A percentile compares a stretch with the other conserved stretches of the same genome.
Evolutionary conservation across 331 rosid species (phyloP).

Genomic region (Dryas integrifolia): DNA sequence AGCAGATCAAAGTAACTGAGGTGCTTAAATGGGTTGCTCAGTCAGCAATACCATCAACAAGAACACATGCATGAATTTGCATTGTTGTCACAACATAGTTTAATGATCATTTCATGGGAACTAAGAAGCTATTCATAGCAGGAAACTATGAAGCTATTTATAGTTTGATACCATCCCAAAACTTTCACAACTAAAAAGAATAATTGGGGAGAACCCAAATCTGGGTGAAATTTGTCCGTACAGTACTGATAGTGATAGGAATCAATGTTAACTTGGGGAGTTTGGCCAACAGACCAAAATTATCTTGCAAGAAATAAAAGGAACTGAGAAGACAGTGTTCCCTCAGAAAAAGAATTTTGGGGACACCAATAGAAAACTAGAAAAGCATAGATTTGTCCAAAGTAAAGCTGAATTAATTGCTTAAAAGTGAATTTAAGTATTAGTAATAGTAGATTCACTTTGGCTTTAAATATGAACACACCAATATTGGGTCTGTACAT

Average conservation of each 20-base stretch:
- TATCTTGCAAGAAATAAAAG: background rate
- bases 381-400: slow-evolving; percentile 12
- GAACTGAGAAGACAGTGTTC: background rate
- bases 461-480: background rate
- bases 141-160: background rate
- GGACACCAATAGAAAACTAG: background rate
- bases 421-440: slow-evolving; percentile 35
- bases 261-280: slow-evolving; percentile 40
- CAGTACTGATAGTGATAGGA: slow-evolving; percentile 19
- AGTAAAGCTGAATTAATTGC: slow-evolving; percentile 31
- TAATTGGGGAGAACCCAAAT: slow-evolving; percentile 5
- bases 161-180: background rate
- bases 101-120: background rate
- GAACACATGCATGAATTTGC: slow-evolving; percentile 2
- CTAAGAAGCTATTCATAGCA: no score
- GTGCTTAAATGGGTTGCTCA: background rate
- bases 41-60: background rate
- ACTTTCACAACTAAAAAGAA: slow-evolving; percentile 5
- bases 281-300: slow-evolving; percentile 18
- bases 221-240: background rate
- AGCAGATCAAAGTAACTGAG: background rate
- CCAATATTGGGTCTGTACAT: background rate
- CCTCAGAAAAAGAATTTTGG: background rate
- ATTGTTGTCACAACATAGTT: no score
- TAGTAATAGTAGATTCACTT: background rate